Conservation (phyloP, 768 basidiomycete genomes). For the Rubroboletus pulcherrimus region DNA sequence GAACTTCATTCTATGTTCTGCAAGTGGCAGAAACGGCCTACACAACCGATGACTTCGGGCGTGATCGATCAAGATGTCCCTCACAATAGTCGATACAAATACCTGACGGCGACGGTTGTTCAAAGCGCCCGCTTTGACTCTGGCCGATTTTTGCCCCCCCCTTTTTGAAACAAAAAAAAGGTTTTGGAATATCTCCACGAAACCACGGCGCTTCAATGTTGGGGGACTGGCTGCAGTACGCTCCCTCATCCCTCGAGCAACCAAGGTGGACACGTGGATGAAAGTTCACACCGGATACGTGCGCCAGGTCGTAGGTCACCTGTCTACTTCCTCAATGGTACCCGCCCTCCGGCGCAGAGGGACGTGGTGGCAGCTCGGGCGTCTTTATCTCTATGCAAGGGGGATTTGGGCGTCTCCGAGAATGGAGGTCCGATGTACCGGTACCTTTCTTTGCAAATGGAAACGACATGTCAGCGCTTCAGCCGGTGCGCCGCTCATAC, state of each 20-base stretch:
- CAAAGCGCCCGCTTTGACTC: neutral
- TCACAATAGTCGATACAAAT: neutral
- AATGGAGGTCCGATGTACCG: neutral
- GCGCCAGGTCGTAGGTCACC: too few relatives aligned
- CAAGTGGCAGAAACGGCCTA: too few relatives aligned
- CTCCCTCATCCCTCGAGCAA: neutral
- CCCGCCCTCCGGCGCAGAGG: neutral
- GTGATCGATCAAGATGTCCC: neutral
- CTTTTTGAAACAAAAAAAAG: neutral
- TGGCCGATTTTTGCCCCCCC: neutral
- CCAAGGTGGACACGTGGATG: neutral
- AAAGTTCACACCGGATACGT: neutral
- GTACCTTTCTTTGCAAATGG: neutral
- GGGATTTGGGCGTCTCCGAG: neutral
- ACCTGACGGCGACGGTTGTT: neutral
- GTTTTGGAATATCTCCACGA: neutral
- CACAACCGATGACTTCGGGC: neutral
- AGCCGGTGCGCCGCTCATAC: neutral
- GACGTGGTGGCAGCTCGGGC: neutral
- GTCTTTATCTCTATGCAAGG: neutral
- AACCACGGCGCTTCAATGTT: neutral
- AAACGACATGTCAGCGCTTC: neutral
- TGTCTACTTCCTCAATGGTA: neutral
- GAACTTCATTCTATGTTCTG: neutral
- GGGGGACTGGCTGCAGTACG: neutral